These are phyloP conservation scores for Triadica sebifera DNA, from an alignment of 345 rosid genomes.

Conservation along the genomic window DNA sequence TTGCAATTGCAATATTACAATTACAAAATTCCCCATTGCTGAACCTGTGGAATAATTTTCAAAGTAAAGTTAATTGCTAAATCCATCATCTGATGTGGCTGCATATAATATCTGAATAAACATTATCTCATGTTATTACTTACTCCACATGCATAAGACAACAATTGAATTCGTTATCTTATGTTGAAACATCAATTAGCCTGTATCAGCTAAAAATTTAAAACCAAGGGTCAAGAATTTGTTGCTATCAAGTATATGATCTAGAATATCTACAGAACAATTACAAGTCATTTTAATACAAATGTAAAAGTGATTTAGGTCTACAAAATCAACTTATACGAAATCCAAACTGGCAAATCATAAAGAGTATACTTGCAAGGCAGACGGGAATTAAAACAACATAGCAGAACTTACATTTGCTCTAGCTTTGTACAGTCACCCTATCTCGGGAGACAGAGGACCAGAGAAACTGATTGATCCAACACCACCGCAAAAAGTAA, in stretches of 20 bases:
- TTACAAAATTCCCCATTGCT: too few species aligned
- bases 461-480: slow-evolving; percentile 65
- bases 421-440: slow-evolving; percentile 44
- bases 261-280: neutral
- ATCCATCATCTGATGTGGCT: too few species aligned
- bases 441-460: slow-evolving; percentile 59
- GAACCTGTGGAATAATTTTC: too few species aligned
- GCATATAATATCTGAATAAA: too few species aligned
- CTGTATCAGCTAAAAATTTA: neutral
- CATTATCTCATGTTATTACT: too few species aligned
- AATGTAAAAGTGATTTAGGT: neutral
- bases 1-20: too few species aligned
- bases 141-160: too few species aligned
- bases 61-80: too few species aligned
- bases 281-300: neutral
- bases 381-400: neutral
- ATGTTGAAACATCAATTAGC: too few species aligned
- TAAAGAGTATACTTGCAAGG: neutral
- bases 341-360: neutral
- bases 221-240: neutral
- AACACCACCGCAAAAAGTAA: slow-evolving; percentile 33
- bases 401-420: slow-evolving; percentile 46
- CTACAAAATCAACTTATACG: neutral
- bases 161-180: too few species aligned
- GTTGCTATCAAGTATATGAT: neutral